Base-by-base conservation (phyloP, 179 eudicot species). In the Amaranthus tricolor region DNA sequence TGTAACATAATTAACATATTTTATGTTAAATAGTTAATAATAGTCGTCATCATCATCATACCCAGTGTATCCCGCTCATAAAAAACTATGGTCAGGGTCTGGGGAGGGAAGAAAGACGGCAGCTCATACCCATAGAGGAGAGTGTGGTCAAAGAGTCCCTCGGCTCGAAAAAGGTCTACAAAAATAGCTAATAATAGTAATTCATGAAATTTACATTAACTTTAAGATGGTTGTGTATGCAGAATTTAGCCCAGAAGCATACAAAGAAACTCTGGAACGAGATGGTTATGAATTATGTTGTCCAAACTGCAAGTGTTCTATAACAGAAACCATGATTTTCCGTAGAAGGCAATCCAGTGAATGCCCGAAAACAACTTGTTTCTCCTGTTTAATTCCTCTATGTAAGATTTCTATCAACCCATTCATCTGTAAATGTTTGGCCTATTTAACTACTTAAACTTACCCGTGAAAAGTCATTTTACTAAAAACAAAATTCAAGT, bases 231-330 rank as follows among this genome's bases (percentile, higher is more conserved):
- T 31, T 31, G 2, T 31, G 48, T 13, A 16, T 66, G 70, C 56
- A 66, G 70, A 16, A 17, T 66, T 49, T 45, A 66, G 15, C 40
- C 70, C 70, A 10, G 24, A 66, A 49, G 55, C 55, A 9, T 48
- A 48, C 21, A 49, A 44, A 40, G 7, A 66, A 66, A 66, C 70
- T 8, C 43, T 66, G 31, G 70, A 66, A 49, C 9, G 11, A 8
- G 56, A 66, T 17, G 70, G 56, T 48, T 48, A 48, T 7, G 70
- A 66, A 5, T 50, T 66, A 20, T 66, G 50, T 49, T 66, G 70
- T 49, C 70, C 70, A 9, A 66, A 49, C 5, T 66, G 70, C 70
- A 66, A 66, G 54, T 6, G 20, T 9, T 19, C 5, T 5, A 66
- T 66, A 16, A 66, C 70, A 7, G 16, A 49, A 3, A 66, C 70